Evolutionary conservation across 129 eudicot genomes (phyloP).

Genomic region (Flaveria robusta): DNA sequence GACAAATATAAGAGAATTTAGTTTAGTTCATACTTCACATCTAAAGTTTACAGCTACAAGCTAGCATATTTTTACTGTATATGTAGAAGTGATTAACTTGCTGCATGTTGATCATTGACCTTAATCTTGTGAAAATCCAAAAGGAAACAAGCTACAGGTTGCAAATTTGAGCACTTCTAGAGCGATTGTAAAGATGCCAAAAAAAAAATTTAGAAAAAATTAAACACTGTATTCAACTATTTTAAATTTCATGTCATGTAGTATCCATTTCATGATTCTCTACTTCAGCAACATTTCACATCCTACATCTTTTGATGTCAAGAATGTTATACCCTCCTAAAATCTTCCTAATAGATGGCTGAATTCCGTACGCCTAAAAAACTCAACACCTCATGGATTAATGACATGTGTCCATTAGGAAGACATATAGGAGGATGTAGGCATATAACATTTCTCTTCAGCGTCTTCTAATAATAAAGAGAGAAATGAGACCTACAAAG

Average conservation of each 20-base stretch:
- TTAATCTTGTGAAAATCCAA: neutral
- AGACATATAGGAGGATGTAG: neutral
- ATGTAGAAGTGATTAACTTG: neutral
- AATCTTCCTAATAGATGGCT: neutral
- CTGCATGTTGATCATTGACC: neutral
- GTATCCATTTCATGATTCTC: neutral
- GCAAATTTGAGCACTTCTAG: no score
- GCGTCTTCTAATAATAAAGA: no score
- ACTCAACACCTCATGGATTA: neutral
- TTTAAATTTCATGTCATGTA: neutral
- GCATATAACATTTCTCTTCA: neutral
- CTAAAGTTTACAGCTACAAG: neutral
- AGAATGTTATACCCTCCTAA: neutral
- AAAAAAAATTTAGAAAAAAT: no score
- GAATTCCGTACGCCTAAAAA: neutral
- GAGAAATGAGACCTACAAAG: no score
- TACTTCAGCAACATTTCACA: neutral
- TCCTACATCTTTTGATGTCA: neutral
- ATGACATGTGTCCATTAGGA: neutral
- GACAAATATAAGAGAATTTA: slow-evolving; percentile 2
- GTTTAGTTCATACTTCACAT: neutral
- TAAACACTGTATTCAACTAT: neutral
- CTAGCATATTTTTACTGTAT: neutral
- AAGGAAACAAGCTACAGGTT: no score
- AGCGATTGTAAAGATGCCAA: no score